Conservation (phyloP, 208 protist genomes). For the Acanthamoeba healyi region DNA sequence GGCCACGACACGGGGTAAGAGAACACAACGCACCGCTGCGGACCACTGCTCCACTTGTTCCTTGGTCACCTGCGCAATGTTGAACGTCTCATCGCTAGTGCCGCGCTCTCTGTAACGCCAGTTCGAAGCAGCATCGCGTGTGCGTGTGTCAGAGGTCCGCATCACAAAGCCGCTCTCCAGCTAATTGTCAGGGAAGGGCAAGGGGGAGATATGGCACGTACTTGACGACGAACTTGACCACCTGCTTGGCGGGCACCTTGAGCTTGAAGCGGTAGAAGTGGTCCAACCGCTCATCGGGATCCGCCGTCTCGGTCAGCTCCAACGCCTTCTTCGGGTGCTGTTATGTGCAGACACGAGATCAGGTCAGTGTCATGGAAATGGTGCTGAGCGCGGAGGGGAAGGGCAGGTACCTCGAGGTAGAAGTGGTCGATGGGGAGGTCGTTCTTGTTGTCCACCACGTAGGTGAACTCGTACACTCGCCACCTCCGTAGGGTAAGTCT, state of each 20-base stretch:
- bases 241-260: background rate
- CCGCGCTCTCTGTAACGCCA: background rate
- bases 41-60: background rate
- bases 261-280: constrained; percentile 54
- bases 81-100: background rate
- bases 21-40: too few species aligned
- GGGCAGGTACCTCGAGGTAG: background rate
- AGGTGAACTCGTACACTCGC: background rate
- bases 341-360: background rate
- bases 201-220: background rate
- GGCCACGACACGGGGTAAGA: too few species aligned
- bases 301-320: background rate
- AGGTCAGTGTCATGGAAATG: background rate
- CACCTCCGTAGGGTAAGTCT: background rate
- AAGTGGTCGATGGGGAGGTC: background rate
- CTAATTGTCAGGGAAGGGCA: background rate
- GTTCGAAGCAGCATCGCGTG: background rate
- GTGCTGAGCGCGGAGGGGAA: background rate
- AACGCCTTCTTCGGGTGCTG: constrained; percentile 28
- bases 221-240: constrained; percentile 45
- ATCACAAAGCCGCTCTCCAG: too few species aligned
- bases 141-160: too few species aligned
- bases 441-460: constrained; percentile 24
- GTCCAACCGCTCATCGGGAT: constrained; percentile 10
- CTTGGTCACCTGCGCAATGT: background rate